These are phyloP conservation scores for Massariosphaeria phaeospora DNA, from an alignment of 495 filamentous ascomycete genomes.

Conservation along the genomic window DNA sequence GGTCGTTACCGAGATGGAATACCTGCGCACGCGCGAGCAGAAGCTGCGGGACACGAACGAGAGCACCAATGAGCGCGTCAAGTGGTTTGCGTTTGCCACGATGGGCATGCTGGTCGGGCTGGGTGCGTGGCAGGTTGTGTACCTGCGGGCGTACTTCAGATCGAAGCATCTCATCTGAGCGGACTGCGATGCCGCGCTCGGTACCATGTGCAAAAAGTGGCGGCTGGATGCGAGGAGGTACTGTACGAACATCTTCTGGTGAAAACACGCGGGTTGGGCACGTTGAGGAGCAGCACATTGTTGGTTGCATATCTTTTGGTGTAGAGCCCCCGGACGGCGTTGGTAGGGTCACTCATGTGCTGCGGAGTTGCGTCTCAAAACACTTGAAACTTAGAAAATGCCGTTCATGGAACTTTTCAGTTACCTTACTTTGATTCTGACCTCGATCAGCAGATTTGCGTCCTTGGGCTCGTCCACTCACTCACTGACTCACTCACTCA, in stretches of 20 bases:
- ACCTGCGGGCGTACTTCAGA: constrained; percentile 95
- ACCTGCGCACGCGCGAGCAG: constrained; percentile 85
- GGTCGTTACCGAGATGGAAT: constrained; percentile 49
- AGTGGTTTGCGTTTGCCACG: constrained; percentile 95
- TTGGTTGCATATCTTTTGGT: constrained; percentile 4
- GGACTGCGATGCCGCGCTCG: background rate
- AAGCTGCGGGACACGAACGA: constrained; percentile 97
- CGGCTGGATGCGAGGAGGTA: background rate
- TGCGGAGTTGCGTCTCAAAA: constrained; percentile 1
- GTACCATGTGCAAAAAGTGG: background rate
- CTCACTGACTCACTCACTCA: no score
- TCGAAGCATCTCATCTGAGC: constrained; percentile 81
- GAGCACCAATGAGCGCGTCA: constrained; percentile 97
- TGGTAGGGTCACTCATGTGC: constrained; percentile 17
- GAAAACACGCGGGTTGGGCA: background rate
- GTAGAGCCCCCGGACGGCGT: constrained; percentile 13
- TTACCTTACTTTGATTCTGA: background rate
- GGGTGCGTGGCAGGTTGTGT: constrained; percentile 95
- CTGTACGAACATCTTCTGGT: constrained; percentile 21
- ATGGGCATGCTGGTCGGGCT: constrained; percentile 89
- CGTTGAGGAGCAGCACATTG: background rate
- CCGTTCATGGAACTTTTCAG: no score
- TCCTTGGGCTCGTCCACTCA: no score
- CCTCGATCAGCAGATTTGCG: background rate
- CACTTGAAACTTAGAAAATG: no score